phyloP scores from a whole-genome alignment of 179 eudicot genomes.

The Silene coronaria region DNA sequence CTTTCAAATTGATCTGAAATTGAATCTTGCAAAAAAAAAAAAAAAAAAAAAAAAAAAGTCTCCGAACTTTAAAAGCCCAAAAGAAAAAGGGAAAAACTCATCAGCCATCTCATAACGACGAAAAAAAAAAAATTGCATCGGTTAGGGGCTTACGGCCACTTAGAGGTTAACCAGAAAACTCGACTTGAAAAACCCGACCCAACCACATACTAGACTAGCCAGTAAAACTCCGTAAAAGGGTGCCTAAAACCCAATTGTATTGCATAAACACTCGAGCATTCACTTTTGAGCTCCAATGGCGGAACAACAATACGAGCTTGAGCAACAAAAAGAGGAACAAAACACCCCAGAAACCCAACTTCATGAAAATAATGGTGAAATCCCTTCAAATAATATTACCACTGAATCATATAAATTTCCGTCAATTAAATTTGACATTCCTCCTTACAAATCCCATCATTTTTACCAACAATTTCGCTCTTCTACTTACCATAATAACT shows the following conservation, averaged over 20 bases:
- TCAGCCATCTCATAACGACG: too few species aligned
- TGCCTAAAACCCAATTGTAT: not conserved
- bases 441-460: slow-evolving; percentile 62
- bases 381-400: not conserved
- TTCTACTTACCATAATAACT: slow-evolving; percentile 67
- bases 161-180: too few species aligned
- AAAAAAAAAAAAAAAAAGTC: too few species aligned
- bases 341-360: not conserved
- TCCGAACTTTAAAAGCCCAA: too few species aligned
- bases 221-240: not conserved
- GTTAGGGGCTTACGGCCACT: too few species aligned
- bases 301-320: slow-evolving; percentile 16
- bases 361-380: slow-evolving; percentile 7
- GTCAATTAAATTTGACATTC: slow-evolving; percentile 32
- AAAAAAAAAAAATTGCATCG: too few species aligned
- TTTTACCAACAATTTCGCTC: slow-evolving; percentile 66
- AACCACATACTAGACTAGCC: too few species aligned
- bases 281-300: slow-evolving; percentile 17
- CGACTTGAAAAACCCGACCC: not conserved
- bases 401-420: slow-evolving; percentile 13
- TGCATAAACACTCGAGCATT: not conserved
- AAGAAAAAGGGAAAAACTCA: too few species aligned
- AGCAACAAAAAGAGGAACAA: slow-evolving; percentile 7
- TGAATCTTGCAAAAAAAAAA: too few species aligned
- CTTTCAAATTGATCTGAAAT: too few species aligned